Base-by-base conservation (phyloP, 805 yeast species). In the Schwanniomyces polymorphus region DNA sequence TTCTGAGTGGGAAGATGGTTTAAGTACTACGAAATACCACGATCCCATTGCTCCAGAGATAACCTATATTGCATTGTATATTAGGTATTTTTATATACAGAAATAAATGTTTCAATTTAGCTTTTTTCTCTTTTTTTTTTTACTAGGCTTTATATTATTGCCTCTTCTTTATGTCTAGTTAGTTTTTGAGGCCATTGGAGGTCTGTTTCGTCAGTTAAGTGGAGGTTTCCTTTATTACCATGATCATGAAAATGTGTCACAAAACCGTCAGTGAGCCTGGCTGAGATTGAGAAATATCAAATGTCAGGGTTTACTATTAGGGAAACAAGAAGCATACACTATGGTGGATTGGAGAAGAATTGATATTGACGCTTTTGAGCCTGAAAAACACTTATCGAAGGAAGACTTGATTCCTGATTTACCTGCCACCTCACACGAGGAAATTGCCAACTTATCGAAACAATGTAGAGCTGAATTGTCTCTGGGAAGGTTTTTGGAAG, bases 351-450 rank as follows among this genome's bases (percentile, higher is more conserved):
- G 96, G 96, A 86, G 99, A 80, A 84, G 94, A 78, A 89, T 92
- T 57, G 97, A 94, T 65, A 84, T 94, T 45, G 98, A 94, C 67
- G 88, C 90, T 14, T 84, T 83, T 54, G 97, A 91, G 61, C 88
- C 96, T 3, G 97, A 91, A 41, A 80, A 79, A 56, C 83, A 81
- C 58, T 67, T 88, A 52, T 75, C 85, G 27, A 75, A 76, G 39
- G 82, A 78, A 54, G 92, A 88, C 43, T 75, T 88, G 58, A 68
- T 79, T 17, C 84, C 85, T 10, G 75, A 78, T 52, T 67, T 76
- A 38, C 78, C 79, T 7, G 44, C 70, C 75, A 34, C 64, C 64
- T 43, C 78, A 4, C 59, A 59, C 28, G 62, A 73, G 34, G 89
- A 86, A 41, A 70, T 89, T 39, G 79, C 75, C 46, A 66, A 78